Evolutionary conservation across 2,329 filamentous ascomycete species (phyloP).

Genomic region (Fusarium pseudoanthophilum): DNA sequence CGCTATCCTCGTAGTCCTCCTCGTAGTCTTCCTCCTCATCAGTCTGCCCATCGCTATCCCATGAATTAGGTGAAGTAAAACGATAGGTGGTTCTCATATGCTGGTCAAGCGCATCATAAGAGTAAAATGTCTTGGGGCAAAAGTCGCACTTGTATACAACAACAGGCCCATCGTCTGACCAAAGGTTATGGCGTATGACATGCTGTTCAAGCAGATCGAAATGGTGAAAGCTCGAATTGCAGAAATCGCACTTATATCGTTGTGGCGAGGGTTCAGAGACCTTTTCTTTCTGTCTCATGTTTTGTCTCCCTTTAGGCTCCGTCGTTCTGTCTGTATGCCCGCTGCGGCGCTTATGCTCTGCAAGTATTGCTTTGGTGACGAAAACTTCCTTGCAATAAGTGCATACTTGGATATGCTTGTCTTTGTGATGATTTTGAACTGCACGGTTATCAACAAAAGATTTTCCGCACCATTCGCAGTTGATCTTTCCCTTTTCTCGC

Average conservation of each 20-base stretch:
- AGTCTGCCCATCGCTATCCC: background rate
- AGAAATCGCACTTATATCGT: background rate
- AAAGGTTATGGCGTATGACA: background rate
- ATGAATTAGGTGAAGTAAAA: background rate
- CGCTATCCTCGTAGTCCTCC: background rate
- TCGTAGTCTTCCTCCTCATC: background rate
- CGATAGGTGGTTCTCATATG: background rate
- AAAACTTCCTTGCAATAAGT: background rate
- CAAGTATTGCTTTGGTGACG: fast-evolving
- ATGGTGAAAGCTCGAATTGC: background rate
- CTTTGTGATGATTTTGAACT: background rate
- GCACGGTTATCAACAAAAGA: fast-evolving
- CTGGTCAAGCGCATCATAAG: background rate
- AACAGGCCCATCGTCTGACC: background rate
- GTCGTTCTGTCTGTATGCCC: background rate
- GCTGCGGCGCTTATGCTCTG: background rate
- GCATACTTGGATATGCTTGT: background rate
- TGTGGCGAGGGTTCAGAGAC: background rate
- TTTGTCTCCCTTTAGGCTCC: background rate
- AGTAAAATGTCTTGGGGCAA: background rate
- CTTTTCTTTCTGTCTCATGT: background rate
- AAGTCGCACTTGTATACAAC: background rate
- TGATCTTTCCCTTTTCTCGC: no score
- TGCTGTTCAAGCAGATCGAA: background rate
- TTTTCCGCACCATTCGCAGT: background rate